Evolutionary conservation across 208 protist species (phyloP).

Genomic region (Trypanosoma conorhini): DNA sequence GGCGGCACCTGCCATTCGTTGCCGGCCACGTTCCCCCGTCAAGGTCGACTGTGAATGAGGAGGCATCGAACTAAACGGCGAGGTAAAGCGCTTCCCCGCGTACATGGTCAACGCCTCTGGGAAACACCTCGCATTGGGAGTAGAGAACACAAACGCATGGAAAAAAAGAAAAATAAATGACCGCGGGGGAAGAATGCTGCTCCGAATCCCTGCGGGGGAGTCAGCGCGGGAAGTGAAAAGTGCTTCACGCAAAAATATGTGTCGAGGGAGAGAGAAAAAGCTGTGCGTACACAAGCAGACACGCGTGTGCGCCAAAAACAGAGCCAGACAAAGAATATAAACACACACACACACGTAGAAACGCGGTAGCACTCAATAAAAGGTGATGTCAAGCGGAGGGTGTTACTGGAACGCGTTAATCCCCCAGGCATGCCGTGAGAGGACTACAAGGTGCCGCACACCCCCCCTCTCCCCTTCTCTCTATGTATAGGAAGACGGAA

Average conservation of each 20-base stretch:
- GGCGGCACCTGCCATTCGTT: neutral
- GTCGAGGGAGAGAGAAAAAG: neutral
- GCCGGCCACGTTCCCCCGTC: neutral
- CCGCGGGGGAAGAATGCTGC: neutral
- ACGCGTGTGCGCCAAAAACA: neutral
- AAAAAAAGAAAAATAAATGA: neutral
- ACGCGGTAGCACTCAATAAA: too few species aligned
- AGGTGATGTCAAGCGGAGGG: neutral
- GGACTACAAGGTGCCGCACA: neutral
- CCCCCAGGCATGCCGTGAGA: neutral
- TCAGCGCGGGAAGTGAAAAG: neutral
- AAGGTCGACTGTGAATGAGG: neutral
- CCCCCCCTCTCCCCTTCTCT: neutral
- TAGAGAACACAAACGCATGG: neutral
- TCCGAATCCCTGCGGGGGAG: neutral
- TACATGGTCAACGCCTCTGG: neutral
- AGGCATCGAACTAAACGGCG: neutral
- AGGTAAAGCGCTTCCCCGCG: conserved; percentile 13
- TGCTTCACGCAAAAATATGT: neutral
- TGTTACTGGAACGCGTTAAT: neutral
- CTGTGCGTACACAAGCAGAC: neutral
- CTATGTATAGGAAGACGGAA: neutral
- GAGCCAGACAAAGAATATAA: neutral
- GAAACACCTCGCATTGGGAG: neutral
- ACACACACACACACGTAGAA: neutral